Base-by-base conservation (phyloP, 768 basidiomycete species). In the Clathrus columnatus region DNA sequence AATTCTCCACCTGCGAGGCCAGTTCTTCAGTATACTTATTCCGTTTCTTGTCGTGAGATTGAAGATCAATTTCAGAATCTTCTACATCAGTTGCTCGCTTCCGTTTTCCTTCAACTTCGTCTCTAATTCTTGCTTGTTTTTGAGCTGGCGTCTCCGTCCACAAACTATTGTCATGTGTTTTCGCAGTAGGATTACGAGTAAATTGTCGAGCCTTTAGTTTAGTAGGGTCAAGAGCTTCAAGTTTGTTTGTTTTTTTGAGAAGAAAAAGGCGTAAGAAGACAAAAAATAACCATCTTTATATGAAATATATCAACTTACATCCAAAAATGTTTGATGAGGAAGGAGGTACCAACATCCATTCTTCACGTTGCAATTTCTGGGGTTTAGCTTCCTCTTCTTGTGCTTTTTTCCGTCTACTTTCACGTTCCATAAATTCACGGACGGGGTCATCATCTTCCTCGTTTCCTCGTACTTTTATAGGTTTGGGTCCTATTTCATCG, bases 71-170 rank as follows among this genome's bases (percentile, higher is more conserved):
- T 0, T 68, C 73, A 18, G 66, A 61, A 0, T 73, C 75, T 5
- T 57, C 60, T n/a, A 53, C 51, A 17, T 74, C 76, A 0, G 65
- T 69, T 4, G 82, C 85, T 18, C 85, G 80, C 56, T 87, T 78
- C 63, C 89, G 87, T 70, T 89, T 91, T 42, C 96, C 95, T n/a
- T 84, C 79, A 1, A 96, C 85, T 68, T 99, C 95, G 65, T 98
- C 95, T 1, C 84, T 83, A n/a, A 97, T 73, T 1, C 96, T 80
- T 63, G 95, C 85, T 65, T 91, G 91, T 16, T 86, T 79, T 65
- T 98, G 91, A 0, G 85, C 85, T 0, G 96, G 96, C 0, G 96
- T 97, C 73, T 99, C 96, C 0, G 96, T 99, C 96, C 96, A 99
- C 11, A 95, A 75, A 2, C 83, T 84, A 53, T 70, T 77, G 61